phyloP scores from a whole-genome alignment of 1,284 basidiomycete species.

The Golubevia sp. region DNA sequence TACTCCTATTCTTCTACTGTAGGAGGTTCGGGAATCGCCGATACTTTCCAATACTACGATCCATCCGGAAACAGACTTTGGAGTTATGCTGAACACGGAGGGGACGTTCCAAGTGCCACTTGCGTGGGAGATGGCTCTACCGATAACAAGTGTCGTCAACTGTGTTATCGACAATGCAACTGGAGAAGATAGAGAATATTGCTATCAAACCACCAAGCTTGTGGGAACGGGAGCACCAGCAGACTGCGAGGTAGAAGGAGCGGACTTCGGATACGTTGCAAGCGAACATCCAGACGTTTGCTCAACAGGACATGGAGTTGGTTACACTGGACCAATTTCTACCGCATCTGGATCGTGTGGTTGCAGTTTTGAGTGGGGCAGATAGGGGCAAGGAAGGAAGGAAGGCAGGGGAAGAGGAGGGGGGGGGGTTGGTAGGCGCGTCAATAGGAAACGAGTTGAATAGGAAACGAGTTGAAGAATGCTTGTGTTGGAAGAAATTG shows the following conservation, averaged over 20 bases:
- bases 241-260: neutral
- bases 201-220: neutral
- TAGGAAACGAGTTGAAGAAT: no score
- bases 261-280: neutral
- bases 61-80: neutral
- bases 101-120: neutral
- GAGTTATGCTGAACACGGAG: neutral
- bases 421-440: no score
- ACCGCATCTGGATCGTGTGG: no score
- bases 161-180: neutral
- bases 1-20: neutral
- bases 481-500: no score
- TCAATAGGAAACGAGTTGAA: no score
- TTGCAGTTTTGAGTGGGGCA: no score
- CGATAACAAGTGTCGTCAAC: neutral
- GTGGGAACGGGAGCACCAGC: neutral
- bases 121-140: neutral
- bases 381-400: no score
- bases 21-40: neutral
- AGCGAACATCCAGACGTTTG: neutral
- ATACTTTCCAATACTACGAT: neutral
- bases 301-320: neutral
- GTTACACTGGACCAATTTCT: neutral
- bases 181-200: neutral
- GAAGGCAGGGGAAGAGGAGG: no score